These are phyloP conservation scores for Aspergillus homomorphus DNA, from an alignment of 495 filamentous ascomycete species.

Conservation along the genomic window DNA sequence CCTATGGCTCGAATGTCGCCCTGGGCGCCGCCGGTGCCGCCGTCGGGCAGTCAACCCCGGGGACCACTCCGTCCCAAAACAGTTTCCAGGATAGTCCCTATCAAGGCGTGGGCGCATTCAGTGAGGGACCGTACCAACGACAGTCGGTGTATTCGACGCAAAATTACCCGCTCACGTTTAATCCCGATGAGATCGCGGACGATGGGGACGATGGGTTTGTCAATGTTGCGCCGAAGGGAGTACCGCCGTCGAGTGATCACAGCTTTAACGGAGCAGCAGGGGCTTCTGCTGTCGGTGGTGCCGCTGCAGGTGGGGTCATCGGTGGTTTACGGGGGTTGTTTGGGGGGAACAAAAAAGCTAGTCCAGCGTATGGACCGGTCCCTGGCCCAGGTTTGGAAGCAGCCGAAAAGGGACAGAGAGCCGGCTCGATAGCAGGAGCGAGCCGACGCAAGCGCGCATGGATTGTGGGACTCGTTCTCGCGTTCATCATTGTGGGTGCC, in stretches of 20 bases:
- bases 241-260: slow-evolving; percentile 8
- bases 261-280: slow-evolving; percentile 42
- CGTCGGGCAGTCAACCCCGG: slow-evolving; percentile 37
- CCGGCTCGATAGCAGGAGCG: slow-evolving; percentile 55
- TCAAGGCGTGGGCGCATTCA: slow-evolving; percentile 31
- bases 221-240: slow-evolving; percentile 30
- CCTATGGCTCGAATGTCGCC: slow-evolving; percentile 40
- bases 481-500: slow-evolving; percentile 62
- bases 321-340: slow-evolving; percentile 26
- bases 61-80: slow-evolving; percentile 25
- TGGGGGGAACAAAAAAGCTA: slow-evolving; percentile 40
- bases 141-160: slow-evolving; percentile 57
- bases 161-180: slow-evolving; percentile 53
- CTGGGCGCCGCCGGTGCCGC: slow-evolving; percentile 35
- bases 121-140: slow-evolving; percentile 56
- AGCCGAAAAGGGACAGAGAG: slow-evolving; percentile 32
- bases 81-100: slow-evolving; percentile 36
- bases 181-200: slow-evolving; percentile 77
- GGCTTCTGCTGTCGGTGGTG: slow-evolving; percentile 51
- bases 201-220: slow-evolving; percentile 79
- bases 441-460: slow-evolving; percentile 67
- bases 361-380: slow-evolving; percentile 52
- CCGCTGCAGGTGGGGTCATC: slow-evolving; percentile 47
- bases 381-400: slow-evolving; percentile 33
- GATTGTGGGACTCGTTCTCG: slow-evolving; percentile 61